Conservation (phyloP, 2,329 filamentous ascomycete genomes). For the Colletotrichum shisoi region DNA sequence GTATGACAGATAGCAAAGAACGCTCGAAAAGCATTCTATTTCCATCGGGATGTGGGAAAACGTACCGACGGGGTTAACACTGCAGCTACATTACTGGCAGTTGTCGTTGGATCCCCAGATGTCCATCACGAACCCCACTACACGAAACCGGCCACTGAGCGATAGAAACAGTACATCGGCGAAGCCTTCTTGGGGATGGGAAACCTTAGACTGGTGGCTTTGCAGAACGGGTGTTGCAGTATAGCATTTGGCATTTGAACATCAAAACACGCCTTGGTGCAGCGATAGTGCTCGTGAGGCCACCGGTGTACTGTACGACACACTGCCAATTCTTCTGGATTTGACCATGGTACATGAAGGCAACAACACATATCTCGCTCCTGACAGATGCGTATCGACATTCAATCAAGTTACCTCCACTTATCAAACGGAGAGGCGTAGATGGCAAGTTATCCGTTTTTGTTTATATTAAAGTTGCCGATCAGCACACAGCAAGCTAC, state of each 20-base stretch:
- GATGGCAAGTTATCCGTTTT: neutral
- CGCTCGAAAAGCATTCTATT: conserved; percentile 12
- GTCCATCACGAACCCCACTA: neutral
- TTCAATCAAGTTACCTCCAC: neutral
- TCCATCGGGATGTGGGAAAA: conserved; percentile 11
- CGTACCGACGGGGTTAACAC: conserved; percentile 18
- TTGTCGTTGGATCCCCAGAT: neutral
- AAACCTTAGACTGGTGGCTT: neutral
- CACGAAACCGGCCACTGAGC: neutral
- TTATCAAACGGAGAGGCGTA: neutral
- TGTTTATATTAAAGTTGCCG: conserved; percentile 16
- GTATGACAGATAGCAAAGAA: conserved; percentile 7
- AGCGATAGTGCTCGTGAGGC: neutral
- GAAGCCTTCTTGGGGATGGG: neutral
- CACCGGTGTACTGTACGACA: neutral
- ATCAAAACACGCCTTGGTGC: neutral
- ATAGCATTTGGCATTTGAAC: neutral
- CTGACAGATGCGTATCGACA: neutral
- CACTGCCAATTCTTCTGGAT: neutral
- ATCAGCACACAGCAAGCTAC: neutral
- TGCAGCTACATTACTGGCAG: conserved; percentile 6
- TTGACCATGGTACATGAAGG: too few species aligned
- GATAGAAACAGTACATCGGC: neutral
- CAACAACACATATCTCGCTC: neutral
- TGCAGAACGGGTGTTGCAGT: neutral